These are phyloP conservation scores for Sisymbrium irio DNA, from an alignment of 345 rosid genomes.

Conservation along the genomic window DNA sequence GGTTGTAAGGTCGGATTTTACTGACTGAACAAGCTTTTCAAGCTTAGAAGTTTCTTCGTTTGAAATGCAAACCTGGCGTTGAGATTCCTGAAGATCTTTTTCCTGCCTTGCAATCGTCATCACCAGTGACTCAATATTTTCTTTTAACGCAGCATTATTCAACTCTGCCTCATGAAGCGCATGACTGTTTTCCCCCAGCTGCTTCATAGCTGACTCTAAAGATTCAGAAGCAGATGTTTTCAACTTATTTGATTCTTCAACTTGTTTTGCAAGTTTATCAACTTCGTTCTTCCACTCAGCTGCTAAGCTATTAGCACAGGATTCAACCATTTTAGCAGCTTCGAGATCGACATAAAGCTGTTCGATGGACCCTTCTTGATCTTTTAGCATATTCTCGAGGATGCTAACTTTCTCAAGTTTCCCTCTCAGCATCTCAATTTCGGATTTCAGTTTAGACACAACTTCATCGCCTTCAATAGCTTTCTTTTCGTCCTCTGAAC, in stretches of 20 bases:
- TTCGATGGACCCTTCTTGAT: constrained; percentile 62
- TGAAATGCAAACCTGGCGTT: constrained; percentile 31
- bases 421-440: constrained; percentile 52
- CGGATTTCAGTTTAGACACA: constrained; percentile 52
- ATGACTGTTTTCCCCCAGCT: constrained; percentile 61
- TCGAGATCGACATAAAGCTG: constrained; percentile 82
- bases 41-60: constrained; percentile 53
- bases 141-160: constrained; percentile 55
- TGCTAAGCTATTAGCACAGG: constrained; percentile 62
- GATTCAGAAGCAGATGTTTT: constrained; percentile 81
- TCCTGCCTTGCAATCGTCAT: constrained; percentile 56
- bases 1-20: constrained; percentile 56
- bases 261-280: constrained; percentile 54
- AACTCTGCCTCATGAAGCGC: constrained; percentile 63
- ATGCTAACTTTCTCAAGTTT: constrained; percentile 52
- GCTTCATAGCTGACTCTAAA: constrained; percentile 68
- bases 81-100: constrained; percentile 65
- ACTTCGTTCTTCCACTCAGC: constrained; percentile 61
- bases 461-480: constrained; percentile 44
- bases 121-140: constrained; percentile 72
- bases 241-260: constrained; percentile 56
- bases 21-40: constrained; percentile 46
- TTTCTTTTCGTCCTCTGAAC: constrained; percentile 52
- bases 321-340: constrained; percentile 90
- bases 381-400: constrained; percentile 48